phyloP scores from a whole-genome alignment of 176 grass and related monocot genomes.

The Olyra latifolia region DNA sequence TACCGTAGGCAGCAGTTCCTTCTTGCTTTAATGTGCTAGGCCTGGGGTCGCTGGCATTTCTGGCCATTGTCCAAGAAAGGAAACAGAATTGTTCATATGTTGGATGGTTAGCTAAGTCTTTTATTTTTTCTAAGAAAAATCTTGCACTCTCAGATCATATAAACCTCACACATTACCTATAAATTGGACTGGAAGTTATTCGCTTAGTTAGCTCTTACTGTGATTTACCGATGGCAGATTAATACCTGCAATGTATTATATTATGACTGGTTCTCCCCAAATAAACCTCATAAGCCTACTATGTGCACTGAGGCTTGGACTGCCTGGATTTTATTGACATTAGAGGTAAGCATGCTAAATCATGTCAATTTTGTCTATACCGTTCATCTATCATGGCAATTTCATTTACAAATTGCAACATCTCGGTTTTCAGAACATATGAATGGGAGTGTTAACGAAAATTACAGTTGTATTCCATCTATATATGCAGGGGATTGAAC shows the following conservation, averaged over 20 bases:
- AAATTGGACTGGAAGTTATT: background rate
- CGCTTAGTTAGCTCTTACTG: background rate
- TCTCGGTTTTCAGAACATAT: too few species aligned
- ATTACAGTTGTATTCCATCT: too few species aligned
- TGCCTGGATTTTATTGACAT: too few species aligned
- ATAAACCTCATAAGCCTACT: conserved; percentile 83
- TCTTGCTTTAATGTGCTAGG: conserved; percentile 19
- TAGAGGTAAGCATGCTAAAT: too few species aligned
- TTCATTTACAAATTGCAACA: too few species aligned
- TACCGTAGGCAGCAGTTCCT: conserved; percentile 14
- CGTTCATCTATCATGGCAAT: too few species aligned
- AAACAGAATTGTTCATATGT: conserved; percentile 21
- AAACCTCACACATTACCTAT: background rate
- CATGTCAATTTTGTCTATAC: too few species aligned
- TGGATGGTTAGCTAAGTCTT: background rate
- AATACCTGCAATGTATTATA: conserved; percentile 98
- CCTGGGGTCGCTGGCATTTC: conserved; percentile 17
- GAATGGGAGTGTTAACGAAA: too few species aligned
- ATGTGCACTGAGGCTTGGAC: conserved; percentile 99
- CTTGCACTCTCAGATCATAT: background rate
- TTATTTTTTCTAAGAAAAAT: background rate
- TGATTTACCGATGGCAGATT: conserved; percentile 56
- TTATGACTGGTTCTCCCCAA: conserved; percentile 87
- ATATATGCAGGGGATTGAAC: too few species aligned
- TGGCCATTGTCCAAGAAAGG: conserved; percentile 40